Evolutionary conservation across 768 basidiomycete species (phyloP), one percentile per base, ranked within the genome.

Genomic region (Chalciporus pseudorubinellus): DNA sequence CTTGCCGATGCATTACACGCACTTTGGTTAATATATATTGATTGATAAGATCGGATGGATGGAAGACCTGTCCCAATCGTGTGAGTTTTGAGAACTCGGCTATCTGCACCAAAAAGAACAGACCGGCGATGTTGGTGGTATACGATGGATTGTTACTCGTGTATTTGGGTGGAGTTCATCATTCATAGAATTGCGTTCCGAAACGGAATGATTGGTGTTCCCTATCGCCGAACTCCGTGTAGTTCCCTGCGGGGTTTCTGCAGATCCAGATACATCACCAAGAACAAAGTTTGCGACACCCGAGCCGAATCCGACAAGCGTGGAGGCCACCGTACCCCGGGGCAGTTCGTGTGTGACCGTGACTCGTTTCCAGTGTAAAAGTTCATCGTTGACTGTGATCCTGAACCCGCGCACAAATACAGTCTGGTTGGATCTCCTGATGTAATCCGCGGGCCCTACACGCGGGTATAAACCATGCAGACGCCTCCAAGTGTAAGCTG

Each of bases 361-460:
- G 14, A 34, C 39, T 11, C 33, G 31, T 12, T 38, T 66, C 33
- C 28, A 13, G 22, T 39, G 24, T 4, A 42, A 19, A 13, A 18
- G n/a, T 38, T 39, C 42, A 9, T 40, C 9, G 18, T 44, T 46
- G 20, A 51, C 28, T 2, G 43, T 22, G 19, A 52, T 46, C 26
- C 47, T 60, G 34, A 52, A 63, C 4, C 48, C 56, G 1, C 28
- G 44, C 14, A 60, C 44, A 21, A 58, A 62, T 13, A 58, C 26
- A 7, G 31, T 43, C 38, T 61, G 53, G 26, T 61, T 55, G 38
- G 11, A 11, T 7, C 33, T 22, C 6, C 10, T 24, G 7, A 4
- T 13, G 1, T 39, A 16, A 12, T 28, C 11, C 10, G 39, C 43
- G 19, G 53, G 51, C 5, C 34, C 40, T n/a, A 22, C 10, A 16